Percentiles rank a stretch among this genome's conserved stretches.
Evolutionary conservation across 2,329 filamentous ascomycete species (phyloP).

Genomic region (Pseudogymnoascus sp.): DNA sequence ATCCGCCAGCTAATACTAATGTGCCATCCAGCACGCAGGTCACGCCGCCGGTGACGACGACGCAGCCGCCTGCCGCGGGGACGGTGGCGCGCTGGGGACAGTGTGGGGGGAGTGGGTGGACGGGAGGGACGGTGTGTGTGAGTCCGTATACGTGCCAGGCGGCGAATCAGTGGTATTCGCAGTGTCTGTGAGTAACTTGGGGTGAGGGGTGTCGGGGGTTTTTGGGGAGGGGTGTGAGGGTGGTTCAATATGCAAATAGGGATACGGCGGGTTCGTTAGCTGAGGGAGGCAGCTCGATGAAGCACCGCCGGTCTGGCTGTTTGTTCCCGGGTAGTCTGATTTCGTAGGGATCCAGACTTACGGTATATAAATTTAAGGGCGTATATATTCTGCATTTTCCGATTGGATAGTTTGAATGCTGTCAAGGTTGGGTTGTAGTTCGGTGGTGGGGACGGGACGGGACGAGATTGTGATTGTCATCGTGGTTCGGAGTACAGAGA

Average conservation of each 20-base stretch:
- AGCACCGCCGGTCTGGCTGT: not conserved
- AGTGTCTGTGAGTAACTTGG: slow-evolving; percentile 26
- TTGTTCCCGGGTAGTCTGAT: not conserved
- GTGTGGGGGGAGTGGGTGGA: slow-evolving; percentile 29
- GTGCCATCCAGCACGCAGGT: not conserved
- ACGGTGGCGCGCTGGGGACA: slow-evolving; percentile 24
- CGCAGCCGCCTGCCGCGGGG: slow-evolving; percentile 9
- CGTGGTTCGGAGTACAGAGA: not conserved
- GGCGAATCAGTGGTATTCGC: slow-evolving; percentile 30
- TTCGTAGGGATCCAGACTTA: not conserved
- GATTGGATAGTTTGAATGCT: not conserved
- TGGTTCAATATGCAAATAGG: not conserved
- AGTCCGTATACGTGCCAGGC: slow-evolving; percentile 27
- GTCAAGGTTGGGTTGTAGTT: not conserved
- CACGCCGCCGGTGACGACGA: not conserved
- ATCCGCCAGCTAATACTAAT: not conserved
- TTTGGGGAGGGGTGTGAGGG: not conserved
- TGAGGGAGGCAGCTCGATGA: not conserved
- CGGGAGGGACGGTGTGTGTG: slow-evolving; percentile 27
- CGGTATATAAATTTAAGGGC: not conserved
- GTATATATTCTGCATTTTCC: not conserved
- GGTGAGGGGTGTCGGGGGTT: not conserved
- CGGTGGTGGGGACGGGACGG: not conserved
- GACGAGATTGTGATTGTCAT: not conserved
- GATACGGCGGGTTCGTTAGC: not conserved